Conservation (phyloP, 1,284 basidiomycete genomes). For the Naganishia liquefaciens region DNA sequence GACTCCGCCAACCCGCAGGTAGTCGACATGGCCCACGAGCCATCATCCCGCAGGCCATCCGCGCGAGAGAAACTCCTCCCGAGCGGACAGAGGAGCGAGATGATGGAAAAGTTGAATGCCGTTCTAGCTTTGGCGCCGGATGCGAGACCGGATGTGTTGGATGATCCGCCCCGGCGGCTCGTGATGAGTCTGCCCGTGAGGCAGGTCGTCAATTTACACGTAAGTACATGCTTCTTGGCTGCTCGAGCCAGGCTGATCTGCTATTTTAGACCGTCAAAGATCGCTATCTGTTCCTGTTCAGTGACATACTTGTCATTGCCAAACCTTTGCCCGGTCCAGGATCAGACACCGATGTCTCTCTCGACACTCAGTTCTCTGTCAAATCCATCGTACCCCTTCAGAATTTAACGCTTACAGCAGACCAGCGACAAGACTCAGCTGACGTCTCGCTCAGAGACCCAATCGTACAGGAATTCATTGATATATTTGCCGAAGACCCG, state of each 20-base stretch:
- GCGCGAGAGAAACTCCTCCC: not conserved
- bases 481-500: conserved; percentile 72
- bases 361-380: conserved; percentile 80
- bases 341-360: conserved; percentile 60
- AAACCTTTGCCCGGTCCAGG: conserved; percentile 60
- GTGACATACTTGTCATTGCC: conserved; percentile 81
- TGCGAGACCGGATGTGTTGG: conserved; percentile 67
- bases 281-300: conserved; percentile 92
- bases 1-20: conserved; percentile 27
- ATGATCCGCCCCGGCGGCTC: conserved; percentile 81
- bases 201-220: conserved; percentile 86
- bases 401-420: conserved; percentile 53
- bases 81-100: conserved; percentile 37
- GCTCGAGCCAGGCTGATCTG: not conserved
- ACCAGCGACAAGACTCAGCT: conserved; percentile 36
- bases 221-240: conserved; percentile 35
- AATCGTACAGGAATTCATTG: conserved; percentile 67
- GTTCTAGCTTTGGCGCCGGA: conserved; percentile 60
- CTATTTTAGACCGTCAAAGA: conserved; percentile 76
- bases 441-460: conserved; percentile 58
- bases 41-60: conserved; percentile 2
- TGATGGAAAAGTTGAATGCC: conserved; percentile 56
- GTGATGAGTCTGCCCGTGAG: conserved; percentile 81
- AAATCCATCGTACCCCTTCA: conserved; percentile 81
- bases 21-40: conserved; percentile 31